Percentiles rank a stretch among this genome's conserved stretches.
Evolutionary conservation across 208 protist species (phyloP).

Genomic region (Porcisia deanei): DNA sequence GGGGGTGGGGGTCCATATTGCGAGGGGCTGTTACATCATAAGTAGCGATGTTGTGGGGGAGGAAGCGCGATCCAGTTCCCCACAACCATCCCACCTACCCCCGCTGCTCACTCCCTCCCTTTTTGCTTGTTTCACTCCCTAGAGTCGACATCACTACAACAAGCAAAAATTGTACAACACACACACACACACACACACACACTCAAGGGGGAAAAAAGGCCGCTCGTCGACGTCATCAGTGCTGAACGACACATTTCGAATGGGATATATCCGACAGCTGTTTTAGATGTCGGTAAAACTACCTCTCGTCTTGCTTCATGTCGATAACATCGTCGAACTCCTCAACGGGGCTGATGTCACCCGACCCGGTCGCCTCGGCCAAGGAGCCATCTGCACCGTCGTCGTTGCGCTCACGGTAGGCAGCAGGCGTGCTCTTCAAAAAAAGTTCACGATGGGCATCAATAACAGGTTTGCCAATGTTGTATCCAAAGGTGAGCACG

Average conservation of each 20-base stretch:
- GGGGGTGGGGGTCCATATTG: too few relatives aligned
- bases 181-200: not conserved
- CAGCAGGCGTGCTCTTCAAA: not conserved
- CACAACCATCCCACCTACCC: too few relatives aligned
- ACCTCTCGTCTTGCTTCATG: conserved; percentile 22
- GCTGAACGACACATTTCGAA: conserved; percentile 4
- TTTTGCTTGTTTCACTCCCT: too few relatives aligned
- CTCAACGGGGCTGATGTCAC: conserved; percentile 7
- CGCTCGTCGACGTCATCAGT: not conserved
- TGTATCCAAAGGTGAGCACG: conserved; percentile 54
- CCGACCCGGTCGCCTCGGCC: not conserved
- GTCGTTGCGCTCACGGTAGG: not conserved
- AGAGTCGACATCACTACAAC: too few relatives aligned
- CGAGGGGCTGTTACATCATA: too few relatives aligned
- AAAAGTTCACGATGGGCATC: conserved; percentile 52
- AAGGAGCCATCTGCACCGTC: not conserved
- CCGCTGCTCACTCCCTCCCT: too few relatives aligned
- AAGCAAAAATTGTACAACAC: not conserved
- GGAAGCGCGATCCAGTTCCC: too few relatives aligned
- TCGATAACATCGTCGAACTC: conserved; percentile 28
- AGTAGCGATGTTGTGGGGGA: too few relatives aligned
- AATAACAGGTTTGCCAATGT: conserved; percentile 63
- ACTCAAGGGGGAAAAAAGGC: not conserved
- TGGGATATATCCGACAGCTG: not conserved
- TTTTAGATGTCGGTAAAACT: not conserved